Evolutionary conservation across 1,284 basidiomycete species (phyloP), one percentile per base, ranked within the genome.

Genomic region (Mrakiaceae sp.): DNA sequence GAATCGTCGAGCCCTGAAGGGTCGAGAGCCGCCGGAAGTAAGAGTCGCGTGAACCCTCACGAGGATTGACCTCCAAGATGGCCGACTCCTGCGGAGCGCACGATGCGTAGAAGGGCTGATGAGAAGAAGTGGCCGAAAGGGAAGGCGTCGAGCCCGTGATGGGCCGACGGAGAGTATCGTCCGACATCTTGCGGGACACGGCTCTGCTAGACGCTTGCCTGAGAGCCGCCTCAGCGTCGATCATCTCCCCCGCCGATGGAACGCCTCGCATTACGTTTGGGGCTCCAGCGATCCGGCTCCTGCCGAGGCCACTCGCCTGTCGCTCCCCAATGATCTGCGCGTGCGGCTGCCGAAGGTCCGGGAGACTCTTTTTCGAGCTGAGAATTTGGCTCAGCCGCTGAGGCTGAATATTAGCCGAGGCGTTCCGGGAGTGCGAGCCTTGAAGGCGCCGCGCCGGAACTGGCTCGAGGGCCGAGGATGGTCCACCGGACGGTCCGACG

Each of bases 21-120:
- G 87, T 86, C 16, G 81, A 82, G 14, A 95, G 79, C 16, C 94
- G 85, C 44, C 88, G 86, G 77, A 98, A 98, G 75, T 98, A 98
- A 9, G 89, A 89, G 74, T 93, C 90, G 46, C 90, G 84, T 73
- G 94, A 91, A 40, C 83, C 83, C 64, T 88, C 85, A 27, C 27
- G 27, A 27, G 27, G 27, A 27, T 27, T 27, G 27, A 27, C 27
- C 27, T 27, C 27, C 27, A 27, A 27, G 27, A 2, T 27, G 27
- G 27, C 27, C 27, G 27, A 27, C 27, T 27, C 27, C 27, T 27
- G 27, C 27, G 27, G 27, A 27, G 27, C 27, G 27, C 27, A 27
- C 27, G 27, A 27, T 27, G 27, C 27, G 27, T 27, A 27, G 27
- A 27, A 27, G 27, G 27, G 27, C 27, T 27, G 27, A 27, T 2